These are phyloP conservation scores for Favolaschia claudopus DNA, from an alignment of 768 basidiomycete genomes.

Conservation along the genomic window DNA sequence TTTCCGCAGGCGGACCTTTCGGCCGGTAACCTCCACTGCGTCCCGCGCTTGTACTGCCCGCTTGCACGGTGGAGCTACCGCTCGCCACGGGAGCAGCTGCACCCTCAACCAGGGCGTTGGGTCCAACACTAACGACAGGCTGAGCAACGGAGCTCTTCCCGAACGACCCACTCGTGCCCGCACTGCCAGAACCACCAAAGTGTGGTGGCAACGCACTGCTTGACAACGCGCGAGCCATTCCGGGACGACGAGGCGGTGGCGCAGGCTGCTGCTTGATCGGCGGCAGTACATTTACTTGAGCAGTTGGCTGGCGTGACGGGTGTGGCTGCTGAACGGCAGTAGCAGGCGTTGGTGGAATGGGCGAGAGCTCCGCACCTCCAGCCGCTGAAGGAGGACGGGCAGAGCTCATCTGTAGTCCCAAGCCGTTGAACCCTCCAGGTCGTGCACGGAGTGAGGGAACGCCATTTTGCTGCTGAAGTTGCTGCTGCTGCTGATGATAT, in stretches of 20 bases:
- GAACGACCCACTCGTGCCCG: slow-evolving; percentile 17
- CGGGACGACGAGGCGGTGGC: slow-evolving; percentile 10
- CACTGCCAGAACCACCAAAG: slow-evolving; percentile 5
- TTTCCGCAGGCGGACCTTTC: slow-evolving; percentile 68
- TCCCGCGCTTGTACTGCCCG: slow-evolving; percentile 33
- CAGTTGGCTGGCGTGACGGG: neutral
- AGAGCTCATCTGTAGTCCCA: slow-evolving; percentile 14
- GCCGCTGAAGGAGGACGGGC: slow-evolving; percentile 29
- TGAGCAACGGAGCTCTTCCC: slow-evolving; percentile 25
- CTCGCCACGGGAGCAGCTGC: neutral
- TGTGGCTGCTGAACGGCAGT: slow-evolving; percentile 3
- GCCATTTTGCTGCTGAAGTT: neutral
- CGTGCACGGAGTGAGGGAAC: slow-evolving; percentile 17
- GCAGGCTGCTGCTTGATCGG: slow-evolving; percentile 8
- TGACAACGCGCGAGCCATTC: slow-evolving; percentile 21
- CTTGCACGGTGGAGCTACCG: slow-evolving; percentile 11
- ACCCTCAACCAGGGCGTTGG: neutral
- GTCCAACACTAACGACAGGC: slow-evolving; percentile 8
- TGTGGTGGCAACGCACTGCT: slow-evolving; percentile 24
- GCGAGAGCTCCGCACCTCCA: slow-evolving; percentile 15
- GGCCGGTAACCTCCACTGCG: slow-evolving; percentile 60
- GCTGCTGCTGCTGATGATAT: slow-evolving; percentile 30
- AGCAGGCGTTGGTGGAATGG: slow-evolving; percentile 20
- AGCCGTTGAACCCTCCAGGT: slow-evolving; percentile 21
- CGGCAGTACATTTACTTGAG: slow-evolving; percentile 26